Evolutionary conservation across 345 rosid genomes (phyloP).

Genomic region (Populus ilicifolia): DNA sequence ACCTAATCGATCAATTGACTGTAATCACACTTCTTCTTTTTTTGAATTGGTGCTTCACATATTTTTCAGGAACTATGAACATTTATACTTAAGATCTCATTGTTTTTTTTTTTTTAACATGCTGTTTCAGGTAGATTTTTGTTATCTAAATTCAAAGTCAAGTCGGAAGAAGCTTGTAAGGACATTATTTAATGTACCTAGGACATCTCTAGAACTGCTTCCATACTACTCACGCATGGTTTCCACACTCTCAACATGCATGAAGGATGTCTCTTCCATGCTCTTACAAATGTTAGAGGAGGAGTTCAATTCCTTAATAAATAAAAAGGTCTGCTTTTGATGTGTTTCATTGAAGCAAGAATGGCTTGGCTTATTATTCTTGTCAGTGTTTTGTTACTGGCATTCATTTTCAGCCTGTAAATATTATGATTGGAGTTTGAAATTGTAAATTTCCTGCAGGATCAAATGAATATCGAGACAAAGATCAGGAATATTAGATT

Average conservation of each 20-base stretch:
- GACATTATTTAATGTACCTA: conserved; percentile 91
- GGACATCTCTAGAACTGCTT: conserved; percentile 94
- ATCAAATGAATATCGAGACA: conserved; percentile 99
- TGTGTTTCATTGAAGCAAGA: not conserved
- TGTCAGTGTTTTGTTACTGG: not conserved
- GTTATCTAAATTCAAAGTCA: conserved; percentile 92
- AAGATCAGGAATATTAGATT: conserved; percentile 96
- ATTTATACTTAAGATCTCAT: not conserved
- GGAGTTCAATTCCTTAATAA: conserved; percentile 88
- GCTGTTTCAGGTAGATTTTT: conserved; percentile 82
- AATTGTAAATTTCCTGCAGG: conserved; percentile 50
- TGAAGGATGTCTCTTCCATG: conserved; percentile 89
- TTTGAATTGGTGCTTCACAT: not conserved
- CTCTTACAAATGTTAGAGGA: conserved; percentile 95
- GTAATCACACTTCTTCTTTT: conserved; percentile 36
- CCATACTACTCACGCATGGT: conserved; percentile 97
- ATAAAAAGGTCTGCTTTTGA: conserved; percentile 64
- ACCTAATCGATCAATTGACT: conserved; percentile 94
- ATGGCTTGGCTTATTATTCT: conserved; percentile 7
- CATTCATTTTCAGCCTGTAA: conserved; percentile 13
- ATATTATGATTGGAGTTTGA: not conserved
- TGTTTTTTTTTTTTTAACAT: not conserved
- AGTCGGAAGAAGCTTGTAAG: conserved; percentile 90
- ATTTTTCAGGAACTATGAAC: not conserved
- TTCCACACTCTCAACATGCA: conserved; percentile 86